A percentile compares a stretch with the other conserved stretches of the same genome.
Conservation (phyloP, 1,284 basidiomycete genomes). For the Leccinum pachyderme region DNA sequence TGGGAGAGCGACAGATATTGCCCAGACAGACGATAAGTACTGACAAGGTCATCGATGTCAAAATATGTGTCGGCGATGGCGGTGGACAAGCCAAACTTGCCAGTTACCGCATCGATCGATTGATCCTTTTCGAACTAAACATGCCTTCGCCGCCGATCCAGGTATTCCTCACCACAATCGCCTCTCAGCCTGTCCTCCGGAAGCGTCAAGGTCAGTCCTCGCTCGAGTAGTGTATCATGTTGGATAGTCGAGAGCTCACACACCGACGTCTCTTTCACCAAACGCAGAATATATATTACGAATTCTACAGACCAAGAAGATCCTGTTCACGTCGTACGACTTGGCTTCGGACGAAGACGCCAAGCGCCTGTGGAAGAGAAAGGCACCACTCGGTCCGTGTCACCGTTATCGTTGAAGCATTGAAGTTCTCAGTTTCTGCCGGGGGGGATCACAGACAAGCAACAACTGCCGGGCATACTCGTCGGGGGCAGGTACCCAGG, state of each 20-base stretch:
- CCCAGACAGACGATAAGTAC: slow-evolving; percentile 76
- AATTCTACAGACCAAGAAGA: slow-evolving; percentile 79
- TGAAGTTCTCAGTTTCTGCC: background rate
- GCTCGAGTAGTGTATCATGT: background rate
- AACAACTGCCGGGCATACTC: slow-evolving; percentile 76
- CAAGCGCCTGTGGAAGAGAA: slow-evolving; percentile 78
- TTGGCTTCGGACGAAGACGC: slow-evolving; percentile 77
- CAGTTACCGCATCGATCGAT: background rate
- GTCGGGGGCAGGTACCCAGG: slow-evolving; percentile 66
- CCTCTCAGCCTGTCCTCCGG: slow-evolving; percentile 70
- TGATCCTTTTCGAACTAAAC: background rate
- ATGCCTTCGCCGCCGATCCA: slow-evolving; percentile 80
- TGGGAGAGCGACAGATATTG: slow-evolving; percentile 77
- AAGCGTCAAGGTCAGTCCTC: slow-evolving; percentile 60
- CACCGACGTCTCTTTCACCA: background rate
- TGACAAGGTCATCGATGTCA: slow-evolving; percentile 33
- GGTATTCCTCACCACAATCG: slow-evolving; percentile 81
- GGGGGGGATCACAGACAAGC: slow-evolving; percentile 54
- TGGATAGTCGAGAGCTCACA: background rate
- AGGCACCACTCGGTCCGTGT: slow-evolving; percentile 58
- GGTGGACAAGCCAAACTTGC: background rate
- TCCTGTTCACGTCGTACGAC: slow-evolving; percentile 75
- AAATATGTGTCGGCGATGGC: background rate
- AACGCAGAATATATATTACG: slow-evolving; percentile 68
- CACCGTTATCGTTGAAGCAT: background rate